Evolutionary conservation across 2,329 filamentous ascomycete genomes (phyloP), one percentile per base, ranked within the genome.

Genomic region (Epichloe baconii): DNA sequence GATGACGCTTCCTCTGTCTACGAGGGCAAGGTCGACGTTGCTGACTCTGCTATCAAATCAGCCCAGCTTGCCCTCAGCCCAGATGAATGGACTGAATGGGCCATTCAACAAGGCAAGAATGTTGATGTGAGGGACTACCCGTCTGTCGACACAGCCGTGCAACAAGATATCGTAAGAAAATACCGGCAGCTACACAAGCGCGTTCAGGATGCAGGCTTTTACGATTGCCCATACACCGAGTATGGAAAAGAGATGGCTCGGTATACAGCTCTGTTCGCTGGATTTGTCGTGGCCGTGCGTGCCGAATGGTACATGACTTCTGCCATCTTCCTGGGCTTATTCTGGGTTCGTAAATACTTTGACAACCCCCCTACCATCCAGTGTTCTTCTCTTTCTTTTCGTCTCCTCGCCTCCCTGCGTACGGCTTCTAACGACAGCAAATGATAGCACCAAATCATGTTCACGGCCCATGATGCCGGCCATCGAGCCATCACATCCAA

Each of bases 371-470:
- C 7, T 8, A 4, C 37, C 26, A 43, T 37, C n/a, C n/a, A 7
- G 19, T n/a, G 14, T 43, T 36, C n/a, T 5, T 7, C 14, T 31
- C 19, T 31, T 6, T 26, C 17, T 12, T 17, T 15, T 15, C 21
- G 21, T 8, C 3, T 14, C 1, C 17, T 1, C 31, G 31, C 31
- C 8, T 31, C 8, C 31, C 31, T 31, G 31, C 8, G 31, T 31
- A 11, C 8, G n/a, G 19, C 21, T 19, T 47, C 56, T 61, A 50
- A 61, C 62, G 17, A 44, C 35, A 47, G 19, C 37, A 47, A 17
- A 7, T 14, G 43, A 4, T 56, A 78, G 79, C 80, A 83, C 58
- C 80, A 83, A 67, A 77, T 84, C 66, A 82, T 84, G 77, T 85
- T 84, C 63, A 75, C 76, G 0, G 80, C 80, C 4, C 80, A 85